These are phyloP conservation scores for Neurospora africana DNA, from an alignment of 495 filamentous ascomycete genomes.

Conservation along the genomic window DNA sequence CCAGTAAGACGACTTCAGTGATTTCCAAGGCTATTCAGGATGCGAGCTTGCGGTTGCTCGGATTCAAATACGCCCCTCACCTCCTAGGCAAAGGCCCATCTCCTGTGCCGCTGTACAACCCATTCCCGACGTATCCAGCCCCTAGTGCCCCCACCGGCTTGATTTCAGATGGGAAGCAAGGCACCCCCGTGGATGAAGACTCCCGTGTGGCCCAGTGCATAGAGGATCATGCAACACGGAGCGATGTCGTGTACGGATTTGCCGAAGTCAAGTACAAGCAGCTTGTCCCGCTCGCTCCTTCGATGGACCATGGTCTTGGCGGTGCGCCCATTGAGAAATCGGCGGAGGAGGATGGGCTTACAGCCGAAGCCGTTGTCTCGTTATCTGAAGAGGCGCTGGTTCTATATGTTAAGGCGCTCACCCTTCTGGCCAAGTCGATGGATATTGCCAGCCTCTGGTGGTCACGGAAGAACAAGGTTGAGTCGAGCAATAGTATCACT, in stretches of 20 bases:
- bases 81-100: constrained; percentile 59
- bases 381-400: constrained; percentile 93
- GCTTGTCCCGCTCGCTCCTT: constrained; percentile 76
- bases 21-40: constrained; percentile 92
- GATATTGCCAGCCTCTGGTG: constrained; percentile 93
- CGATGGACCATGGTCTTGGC: constrained; percentile 57
- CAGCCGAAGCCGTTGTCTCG: constrained; percentile 71
- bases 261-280: constrained; percentile 98
- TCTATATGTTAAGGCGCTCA: constrained; percentile 86
- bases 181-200: constrained; percentile 66
- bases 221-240: constrained; percentile 83
- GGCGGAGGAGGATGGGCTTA: constrained; percentile 59
- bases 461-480: constrained; percentile 63
- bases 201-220: constrained; percentile 63
- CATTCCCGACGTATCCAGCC: constrained; percentile 76
- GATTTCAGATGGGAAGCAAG: constrained; percentile 56
- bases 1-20: constrained; percentile 72
- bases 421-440: constrained; percentile 87
- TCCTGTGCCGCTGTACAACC: constrained; percentile 66
- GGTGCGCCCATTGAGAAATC: constrained; percentile 40
- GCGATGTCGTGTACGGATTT: constrained; percentile 92
- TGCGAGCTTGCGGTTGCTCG: constrained; percentile 77
- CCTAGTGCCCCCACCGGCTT: constrained; percentile 43
- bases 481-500: constrained; percentile 38
- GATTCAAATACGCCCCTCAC: constrained; percentile 58